These are phyloP conservation scores for Lupinus albus DNA, from an alignment of 306 rosid genomes.

Conservation along the genomic window DNA sequence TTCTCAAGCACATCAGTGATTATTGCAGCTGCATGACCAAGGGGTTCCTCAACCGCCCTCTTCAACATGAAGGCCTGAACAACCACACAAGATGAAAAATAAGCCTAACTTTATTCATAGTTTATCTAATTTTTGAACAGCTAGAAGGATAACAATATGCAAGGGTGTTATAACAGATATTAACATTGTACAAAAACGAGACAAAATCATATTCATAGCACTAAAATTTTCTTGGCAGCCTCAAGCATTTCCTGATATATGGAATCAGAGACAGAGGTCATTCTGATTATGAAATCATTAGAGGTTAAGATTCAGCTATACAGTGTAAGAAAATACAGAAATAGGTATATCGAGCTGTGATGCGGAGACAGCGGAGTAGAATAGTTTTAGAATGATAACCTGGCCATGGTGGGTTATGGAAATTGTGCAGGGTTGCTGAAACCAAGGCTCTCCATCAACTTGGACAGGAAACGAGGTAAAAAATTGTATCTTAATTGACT, in stretches of 20 bases:
- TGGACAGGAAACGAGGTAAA: slow-evolving; percentile 87
- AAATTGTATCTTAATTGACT: slow-evolving; percentile 78
- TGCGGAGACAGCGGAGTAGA: not conserved
- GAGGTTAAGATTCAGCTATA: slow-evolving; percentile 27
- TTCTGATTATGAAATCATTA: slow-evolving; percentile 14
- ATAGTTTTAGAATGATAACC: slow-evolving; percentile 57
- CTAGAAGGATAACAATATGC: not conserved
- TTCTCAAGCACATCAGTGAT: slow-evolving; percentile 92
- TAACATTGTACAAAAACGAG: slow-evolving; percentile 3
- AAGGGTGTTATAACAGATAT: slow-evolving; percentile 25
- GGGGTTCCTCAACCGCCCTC: slow-evolving; percentile 92
- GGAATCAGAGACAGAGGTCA: slow-evolving; percentile 3
- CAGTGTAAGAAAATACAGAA: not conserved
- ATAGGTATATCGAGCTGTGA: slow-evolving; percentile 13
- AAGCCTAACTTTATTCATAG: slow-evolving; percentile 19
- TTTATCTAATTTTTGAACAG: slow-evolving; percentile 1
- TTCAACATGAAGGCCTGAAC: slow-evolving; percentile 95
- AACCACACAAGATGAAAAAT: slow-evolving; percentile 31
- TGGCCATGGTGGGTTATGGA: slow-evolving; percentile 89
- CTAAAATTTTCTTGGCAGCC: slow-evolving; percentile 3
- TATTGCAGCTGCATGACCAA: slow-evolving; percentile 97
- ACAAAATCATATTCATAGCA: not conserved
- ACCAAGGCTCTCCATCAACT: slow-evolving; percentile 99
- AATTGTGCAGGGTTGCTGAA: slow-evolving; percentile 76
- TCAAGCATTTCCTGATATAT: slow-evolving; percentile 20